These are phyloP conservation scores for Yueomyces sinensis DNA, from an alignment of 805 yeast genomes.

Conservation along the genomic window DNA sequence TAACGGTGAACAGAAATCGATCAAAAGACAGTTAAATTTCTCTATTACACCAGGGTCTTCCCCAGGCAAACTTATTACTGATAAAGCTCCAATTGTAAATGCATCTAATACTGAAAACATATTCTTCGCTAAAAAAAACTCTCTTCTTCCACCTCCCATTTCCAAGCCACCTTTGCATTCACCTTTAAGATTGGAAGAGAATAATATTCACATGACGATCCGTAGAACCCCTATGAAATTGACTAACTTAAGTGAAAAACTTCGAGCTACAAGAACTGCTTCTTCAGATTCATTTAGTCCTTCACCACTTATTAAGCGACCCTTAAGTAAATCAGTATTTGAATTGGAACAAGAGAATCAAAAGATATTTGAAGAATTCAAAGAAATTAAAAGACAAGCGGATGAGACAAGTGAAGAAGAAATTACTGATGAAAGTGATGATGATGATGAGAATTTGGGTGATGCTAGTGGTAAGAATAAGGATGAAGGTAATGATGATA, in stretches of 20 bases:
- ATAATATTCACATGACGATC: constrained; percentile 22
- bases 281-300: constrained; percentile 10
- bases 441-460: not conserved
- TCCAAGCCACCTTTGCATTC: constrained; percentile 18
- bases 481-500: constrained; percentile 11
- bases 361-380: constrained; percentile 12
- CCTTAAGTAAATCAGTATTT: constrained; percentile 11
- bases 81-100: too few relatives aligned
- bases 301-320: constrained; percentile 20
- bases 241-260: constrained; percentile 1
- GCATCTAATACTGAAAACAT: too few relatives aligned
- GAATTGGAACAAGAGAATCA: constrained; percentile 23
- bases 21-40: constrained; percentile 11
- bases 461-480: constrained; percentile 1
- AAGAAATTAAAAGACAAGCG: constrained; percentile 3
- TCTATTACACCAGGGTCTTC: constrained; percentile 11
- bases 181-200: constrained; percentile 22
- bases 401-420: too few relatives aligned
- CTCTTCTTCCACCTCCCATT: too few relatives aligned
- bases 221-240: constrained; percentile 2
- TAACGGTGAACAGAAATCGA: too few relatives aligned
- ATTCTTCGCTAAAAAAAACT: too few relatives aligned
- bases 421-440: too few relatives aligned
- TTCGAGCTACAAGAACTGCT: not conserved
- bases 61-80: constrained; percentile 6